Base-by-base conservation (phyloP, 2,329 filamentous ascomycete genomes). In the Alternaria triticimaculans region DNA sequence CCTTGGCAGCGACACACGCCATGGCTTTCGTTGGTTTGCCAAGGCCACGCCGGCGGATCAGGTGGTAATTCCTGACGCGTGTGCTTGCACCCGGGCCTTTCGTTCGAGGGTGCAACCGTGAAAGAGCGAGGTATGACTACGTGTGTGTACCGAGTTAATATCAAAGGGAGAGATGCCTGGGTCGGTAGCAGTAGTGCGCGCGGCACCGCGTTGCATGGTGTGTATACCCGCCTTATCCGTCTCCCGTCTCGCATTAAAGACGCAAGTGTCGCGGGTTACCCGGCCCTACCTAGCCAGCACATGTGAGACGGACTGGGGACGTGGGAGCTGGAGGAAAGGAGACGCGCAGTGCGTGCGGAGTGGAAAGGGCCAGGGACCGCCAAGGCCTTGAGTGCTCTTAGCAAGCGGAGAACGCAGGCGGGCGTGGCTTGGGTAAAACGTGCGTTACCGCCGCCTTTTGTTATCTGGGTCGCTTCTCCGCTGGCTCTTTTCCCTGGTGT, bases 331-430 rank as follows among this genome's bases (percentile, higher is more conserved):
- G 37, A 51, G 37, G 41, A 51, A 37, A 46, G 25, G 9, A 43
- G 54, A 56, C 55, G 43, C 44, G 46, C 53, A 62, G 37, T 41
- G 45, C 25, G 51, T 26, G 59, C 46, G 46, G 59, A 58, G 59
- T 44, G 54, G 54, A 51, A 57, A 58, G 54, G 26, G 53, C 41
- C 55, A 58, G 49, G 37, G 55, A 28, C 26, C 26, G 59, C 59
- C 59, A 62, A 62, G 59, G 54, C 54, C 49, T 62, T 62, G 59
- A 62, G 54, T 41, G 33, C 46, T 62, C 59, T 62, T 62, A 62
- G 59, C 59, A 62, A 53, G 59, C 59, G 54, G 59, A 62, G 54
- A 58, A 53, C 49, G 20, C 30, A 41, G 49, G 49, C 11, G 30
- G 30, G 59, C 33, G 45, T 55, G 26, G 15, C 15, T 23, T 62